Base-by-base conservation (phyloP, 257 asterid species). In the Solanum sejunctum region DNA sequence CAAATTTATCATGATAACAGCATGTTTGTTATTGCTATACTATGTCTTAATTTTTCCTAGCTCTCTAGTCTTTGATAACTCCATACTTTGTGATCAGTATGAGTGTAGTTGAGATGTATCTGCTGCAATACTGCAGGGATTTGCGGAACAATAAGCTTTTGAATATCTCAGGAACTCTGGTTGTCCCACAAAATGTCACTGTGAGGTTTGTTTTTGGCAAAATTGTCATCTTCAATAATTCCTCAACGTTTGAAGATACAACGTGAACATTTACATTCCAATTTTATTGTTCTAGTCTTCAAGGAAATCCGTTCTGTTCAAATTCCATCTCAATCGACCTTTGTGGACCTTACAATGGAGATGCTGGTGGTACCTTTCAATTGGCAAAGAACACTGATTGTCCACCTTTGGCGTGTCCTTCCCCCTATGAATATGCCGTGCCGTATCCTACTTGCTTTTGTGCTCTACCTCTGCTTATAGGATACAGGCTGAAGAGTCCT, bases 401-500 rank as follows among this genome's bases (percentile, higher is more conserved):
- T 85, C 85, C 60, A 61, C 87, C 90, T 63, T 88, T 81, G 32
- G 49, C 85, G 41, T 97, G 99, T 88, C 98, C 98, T 21, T 88
- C 85, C 7, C 91, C 91, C 81, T 93, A 84, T 39, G 93, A 93
- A 77, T 92, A 92, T 69, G 92, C 93, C 66, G 92, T 97, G 39
- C 81, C 92, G 75, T 85, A 92, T 88, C 91, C 96, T 36, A 43
- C 83, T 18, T 97, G 99, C 89, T 87, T 92, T 87, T 97, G 99
- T 88, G 94, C 96, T 77, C 95, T 87, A 67, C 99, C 99, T 18
- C 84, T 97, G 54, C 89, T 86, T 84, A 90, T 97, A 82, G 98
- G 98, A 80, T 97, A 93, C 85, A 93, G 99, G 85, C 86, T 97
- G 85, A 97, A 97, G 89, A 95, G 99, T 89, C 99, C 99, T 45